Conservation (phyloP, 139 green algal genomes). For the Nannochloris sp. region DNA sequence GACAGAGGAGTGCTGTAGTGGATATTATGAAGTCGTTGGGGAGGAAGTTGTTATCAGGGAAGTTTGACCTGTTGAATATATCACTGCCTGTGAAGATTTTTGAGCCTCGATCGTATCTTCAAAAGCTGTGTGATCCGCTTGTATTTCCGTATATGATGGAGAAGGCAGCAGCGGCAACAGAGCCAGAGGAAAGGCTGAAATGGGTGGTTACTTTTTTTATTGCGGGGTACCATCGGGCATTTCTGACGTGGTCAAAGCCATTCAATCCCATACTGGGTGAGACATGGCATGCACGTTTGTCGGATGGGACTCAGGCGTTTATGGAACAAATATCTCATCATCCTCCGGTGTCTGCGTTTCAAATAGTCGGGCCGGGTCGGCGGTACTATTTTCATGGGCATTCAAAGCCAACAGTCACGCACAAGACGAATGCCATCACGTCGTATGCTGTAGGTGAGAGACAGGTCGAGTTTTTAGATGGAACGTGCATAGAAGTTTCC, state of each 20-base stretch:
- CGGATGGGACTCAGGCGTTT: slow-evolving; percentile 49
- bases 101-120: slow-evolving; percentile 71
- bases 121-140: slow-evolving; percentile 79
- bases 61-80: slow-evolving; percentile 74
- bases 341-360: slow-evolving; percentile 66
- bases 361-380: slow-evolving; percentile 52
- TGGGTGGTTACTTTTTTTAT: slow-evolving; percentile 62
- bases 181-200: slow-evolving; percentile 65
- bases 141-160: slow-evolving; percentile 43
- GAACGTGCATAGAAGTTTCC: slow-evolving; percentile 47
- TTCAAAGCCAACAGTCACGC: slow-evolving; percentile 59
- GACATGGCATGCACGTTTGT: slow-evolving; percentile 59
- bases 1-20: slow-evolving; percentile 55
- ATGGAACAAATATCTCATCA: slow-evolving; percentile 74
- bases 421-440: slow-evolving; percentile 62
- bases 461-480: slow-evolving; percentile 55
- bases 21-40: slow-evolving; percentile 63
- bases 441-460: slow-evolving; percentile 57
- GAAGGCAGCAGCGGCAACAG: slow-evolving; percentile 23
- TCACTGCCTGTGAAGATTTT: slow-evolving; percentile 70
- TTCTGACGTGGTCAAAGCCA: slow-evolving; percentile 64
- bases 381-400: slow-evolving; percentile 52
- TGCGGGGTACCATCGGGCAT: slow-evolving; percentile 44
- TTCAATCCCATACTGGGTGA: slow-evolving; percentile 88
- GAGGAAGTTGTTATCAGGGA: slow-evolving; percentile 48